Evolutionary conservation across 306 rosid genomes (phyloP).

Genomic region (Corylus heterophylla): DNA sequence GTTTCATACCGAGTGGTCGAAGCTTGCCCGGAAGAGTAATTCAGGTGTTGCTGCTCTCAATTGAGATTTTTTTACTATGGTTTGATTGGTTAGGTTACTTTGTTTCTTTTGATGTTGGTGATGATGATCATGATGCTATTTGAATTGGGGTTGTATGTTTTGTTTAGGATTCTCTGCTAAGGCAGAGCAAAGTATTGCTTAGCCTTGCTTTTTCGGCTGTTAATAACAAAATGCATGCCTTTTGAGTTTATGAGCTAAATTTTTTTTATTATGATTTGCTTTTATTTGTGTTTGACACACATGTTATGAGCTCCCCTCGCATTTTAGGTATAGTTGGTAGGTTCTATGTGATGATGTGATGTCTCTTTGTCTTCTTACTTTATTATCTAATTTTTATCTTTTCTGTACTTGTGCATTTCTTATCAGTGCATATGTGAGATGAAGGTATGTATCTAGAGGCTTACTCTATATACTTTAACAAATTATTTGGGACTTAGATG

Average conservation of each 20-base stretch:
- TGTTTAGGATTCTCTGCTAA: slow-evolving; percentile 40
- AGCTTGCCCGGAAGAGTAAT: slow-evolving; percentile 65
- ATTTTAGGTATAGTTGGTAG: neutral
- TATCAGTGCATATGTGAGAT: neutral
- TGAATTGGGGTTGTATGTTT: slow-evolving; percentile 39
- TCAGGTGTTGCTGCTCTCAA: slow-evolving; percentile 62
- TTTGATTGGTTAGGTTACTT: slow-evolving; percentile 29
- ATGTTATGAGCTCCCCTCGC: neutral
- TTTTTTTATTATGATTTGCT: neutral
- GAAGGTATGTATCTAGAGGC: neutral
- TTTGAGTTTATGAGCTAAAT: slow-evolving; percentile 25
- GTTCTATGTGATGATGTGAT: neutral
- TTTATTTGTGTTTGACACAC: neutral
- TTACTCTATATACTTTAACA: no score
- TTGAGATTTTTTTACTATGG: slow-evolving; percentile 32
- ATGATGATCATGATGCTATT: slow-evolving; percentile 12
- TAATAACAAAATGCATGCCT: slow-evolving; percentile 54
- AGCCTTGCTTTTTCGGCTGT: slow-evolving; percentile 26
- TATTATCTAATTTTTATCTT: neutral
- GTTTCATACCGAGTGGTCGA: slow-evolving; percentile 90
- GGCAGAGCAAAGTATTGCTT: slow-evolving; percentile 40
- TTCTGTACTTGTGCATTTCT: neutral
- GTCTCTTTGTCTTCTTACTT: neutral
- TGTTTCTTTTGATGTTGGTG: slow-evolving; percentile 20
- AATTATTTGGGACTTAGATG: neutral